phyloP scores from a whole-genome alignment of 495 filamentous ascomycete genomes.

The Lepraria neglecta region DNA sequence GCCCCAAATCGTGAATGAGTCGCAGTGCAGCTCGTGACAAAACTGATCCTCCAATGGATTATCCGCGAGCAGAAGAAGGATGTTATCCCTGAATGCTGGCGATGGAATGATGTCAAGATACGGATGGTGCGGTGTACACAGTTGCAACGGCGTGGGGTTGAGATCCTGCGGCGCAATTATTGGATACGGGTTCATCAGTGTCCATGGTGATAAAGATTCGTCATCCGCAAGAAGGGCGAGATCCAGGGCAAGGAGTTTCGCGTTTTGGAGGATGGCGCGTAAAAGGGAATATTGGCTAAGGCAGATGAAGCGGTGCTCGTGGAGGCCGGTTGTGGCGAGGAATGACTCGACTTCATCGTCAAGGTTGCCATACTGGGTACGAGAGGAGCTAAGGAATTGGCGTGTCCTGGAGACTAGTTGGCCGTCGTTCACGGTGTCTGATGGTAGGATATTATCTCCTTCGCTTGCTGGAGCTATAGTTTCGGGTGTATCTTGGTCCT shows the following conservation, averaged over 20 bases:
- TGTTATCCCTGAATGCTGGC: constrained; percentile 32
- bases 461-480: background rate
- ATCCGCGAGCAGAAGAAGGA: constrained; percentile 26
- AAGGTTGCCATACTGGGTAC: background rate
- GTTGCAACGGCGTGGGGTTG: constrained; percentile 34
- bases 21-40: constrained; percentile 18
- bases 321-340: constrained; percentile 1
- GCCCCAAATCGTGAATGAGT: constrained; percentile 20
- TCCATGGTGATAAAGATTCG: constrained; percentile 23
- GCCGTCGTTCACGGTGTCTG: background rate
- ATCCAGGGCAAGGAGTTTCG: constrained; percentile 16
- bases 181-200: constrained; percentile 16
- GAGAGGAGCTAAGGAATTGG: background rate
- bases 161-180: constrained; percentile 28
- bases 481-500: background rate
- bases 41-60: constrained; percentile 25
- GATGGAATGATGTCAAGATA: constrained; percentile 39
- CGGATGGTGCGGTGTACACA: constrained; percentile 37
- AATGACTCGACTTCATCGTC: background rate
- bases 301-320: constrained; percentile 20
- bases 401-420: background rate
- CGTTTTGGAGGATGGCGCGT: constrained; percentile 21
- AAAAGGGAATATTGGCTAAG: constrained; percentile 22
- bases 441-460: background rate
- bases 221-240: constrained; percentile 4